Evolutionary conservation across 1,284 basidiomycete species (phyloP).

Genomic region (Boletellus sp.): DNA sequence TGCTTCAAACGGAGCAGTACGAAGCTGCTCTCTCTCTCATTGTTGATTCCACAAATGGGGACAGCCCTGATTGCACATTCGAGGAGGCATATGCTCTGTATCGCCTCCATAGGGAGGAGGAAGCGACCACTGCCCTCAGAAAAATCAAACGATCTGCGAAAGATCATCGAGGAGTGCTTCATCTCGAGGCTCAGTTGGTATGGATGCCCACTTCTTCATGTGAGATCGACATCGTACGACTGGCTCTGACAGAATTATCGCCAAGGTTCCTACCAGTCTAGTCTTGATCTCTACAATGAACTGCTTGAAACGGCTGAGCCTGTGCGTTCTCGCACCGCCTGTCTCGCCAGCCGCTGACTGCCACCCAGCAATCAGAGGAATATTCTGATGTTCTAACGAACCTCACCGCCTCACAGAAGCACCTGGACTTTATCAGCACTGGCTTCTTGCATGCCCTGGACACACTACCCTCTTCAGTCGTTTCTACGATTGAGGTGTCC

Average conservation of each 20-base stretch:
- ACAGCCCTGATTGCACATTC: slow-evolving; percentile 44
- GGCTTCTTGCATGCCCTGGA: slow-evolving; percentile 65
- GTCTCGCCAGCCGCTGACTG: slow-evolving; percentile 3
- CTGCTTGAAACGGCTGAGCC: slow-evolving; percentile 72
- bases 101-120: slow-evolving; percentile 68
- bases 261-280: slow-evolving; percentile 66
- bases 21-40: slow-evolving; percentile 54
- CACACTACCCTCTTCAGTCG: slow-evolving; percentile 48
- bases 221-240: slow-evolving; percentile 15
- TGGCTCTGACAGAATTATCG: slow-evolving; percentile 60
- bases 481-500: slow-evolving; percentile 54
- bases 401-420: slow-evolving; percentile 71
- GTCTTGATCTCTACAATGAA: slow-evolving; percentile 74
- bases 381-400: slow-evolving; percentile 83
- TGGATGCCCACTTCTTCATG: slow-evolving; percentile 30
- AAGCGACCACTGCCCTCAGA: slow-evolving; percentile 56
- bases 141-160: slow-evolving; percentile 44
- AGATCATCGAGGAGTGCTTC: slow-evolving; percentile 62
- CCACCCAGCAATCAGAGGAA: slow-evolving; percentile 73
- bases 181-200: slow-evolving; percentile 84
- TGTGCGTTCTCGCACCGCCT: slow-evolving; percentile 42
- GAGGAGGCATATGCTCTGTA: slow-evolving; percentile 82
- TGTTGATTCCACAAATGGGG: slow-evolving; percentile 25
- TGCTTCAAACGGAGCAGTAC: slow-evolving; percentile 83
- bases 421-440: slow-evolving; percentile 76